These are phyloP conservation scores for Rhizophagus clarus DNA, from an alignment of 192 early-diverging fungal species.

Conservation along the genomic window DNA sequence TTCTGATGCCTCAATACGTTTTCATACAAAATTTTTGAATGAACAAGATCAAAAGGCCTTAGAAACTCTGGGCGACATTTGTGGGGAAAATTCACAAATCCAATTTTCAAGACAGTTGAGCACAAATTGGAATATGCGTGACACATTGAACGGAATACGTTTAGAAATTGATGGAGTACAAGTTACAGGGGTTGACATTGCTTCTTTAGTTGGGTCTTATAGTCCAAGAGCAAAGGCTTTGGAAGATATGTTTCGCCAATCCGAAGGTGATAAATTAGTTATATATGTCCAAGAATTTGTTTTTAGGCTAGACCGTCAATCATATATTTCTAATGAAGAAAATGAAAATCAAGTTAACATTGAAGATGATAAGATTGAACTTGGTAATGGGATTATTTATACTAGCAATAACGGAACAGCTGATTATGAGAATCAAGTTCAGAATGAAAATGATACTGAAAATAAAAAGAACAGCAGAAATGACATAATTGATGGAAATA, in stretches of 20 bases:
- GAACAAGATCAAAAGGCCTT: constrained; percentile 29
- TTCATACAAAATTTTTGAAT: constrained; percentile 30
- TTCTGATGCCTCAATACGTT: constrained; percentile 21
- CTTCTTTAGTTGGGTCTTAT: constrained; percentile 23
- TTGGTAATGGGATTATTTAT: neutral
- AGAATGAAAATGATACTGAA: neutral
- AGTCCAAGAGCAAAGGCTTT: constrained; percentile 20
- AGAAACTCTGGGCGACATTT: constrained; percentile 22
- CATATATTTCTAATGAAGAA: neutral
- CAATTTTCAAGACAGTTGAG: constrained; percentile 10
- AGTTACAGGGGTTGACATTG: constrained; percentile 23
- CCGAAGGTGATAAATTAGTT: constrained; percentile 17
- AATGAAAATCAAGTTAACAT: neutral
- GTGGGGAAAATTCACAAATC: constrained; percentile 26
- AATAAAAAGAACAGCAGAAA: neutral
- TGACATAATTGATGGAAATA: neutral
- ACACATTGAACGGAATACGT: constrained; percentile 28
- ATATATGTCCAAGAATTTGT: constrained; percentile 31
- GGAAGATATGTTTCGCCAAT: constrained; percentile 28
- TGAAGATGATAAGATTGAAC: neutral
- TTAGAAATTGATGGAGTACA: constrained; percentile 34
- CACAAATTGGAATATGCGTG: constrained; percentile 14
- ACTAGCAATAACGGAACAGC: neutral
- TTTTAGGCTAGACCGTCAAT: constrained; percentile 15
- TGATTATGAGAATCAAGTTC: neutral